Evolutionary conservation across 306 rosid genomes (phyloP).

Genomic region (Nissolia schottii): DNA sequence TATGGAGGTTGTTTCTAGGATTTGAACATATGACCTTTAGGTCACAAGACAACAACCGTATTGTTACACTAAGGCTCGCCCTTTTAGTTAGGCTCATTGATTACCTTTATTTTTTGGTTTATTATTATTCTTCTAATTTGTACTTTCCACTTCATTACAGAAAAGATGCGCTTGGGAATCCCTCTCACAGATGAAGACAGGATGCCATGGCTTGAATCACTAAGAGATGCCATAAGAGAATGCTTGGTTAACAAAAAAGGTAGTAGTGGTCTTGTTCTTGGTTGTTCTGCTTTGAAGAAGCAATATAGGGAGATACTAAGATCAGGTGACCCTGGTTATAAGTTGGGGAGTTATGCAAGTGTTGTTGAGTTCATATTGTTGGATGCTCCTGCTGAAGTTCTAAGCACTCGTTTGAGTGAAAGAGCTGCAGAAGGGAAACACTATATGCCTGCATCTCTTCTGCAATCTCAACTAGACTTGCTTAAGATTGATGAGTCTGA

Average conservation of each 20-base stretch:
- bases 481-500: conserved; percentile 64
- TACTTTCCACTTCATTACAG: conserved; percentile 32
- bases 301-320: conserved; percentile 66
- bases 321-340: conserved; percentile 60
- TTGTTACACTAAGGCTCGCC: no score
- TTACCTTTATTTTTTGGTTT: background rate
- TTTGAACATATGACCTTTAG: no score
- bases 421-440: conserved; percentile 77
- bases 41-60: no score
- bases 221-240: conserved; percentile 36
- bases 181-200: conserved; percentile 80
- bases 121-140: background rate
- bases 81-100: no score
- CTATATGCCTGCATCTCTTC: conserved; percentile 79
- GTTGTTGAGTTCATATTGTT: conserved; percentile 58
- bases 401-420: conserved; percentile 44
- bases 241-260: conserved; percentile 20
- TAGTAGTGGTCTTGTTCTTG: conserved; percentile 51
- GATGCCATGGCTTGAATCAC: conserved; percentile 77
- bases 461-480: conserved; percentile 73
- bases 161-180: conserved; percentile 67
- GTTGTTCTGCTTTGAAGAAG: conserved; percentile 79
- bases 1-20: no score
- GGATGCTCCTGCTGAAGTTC: conserved; percentile 64
- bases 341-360: conserved; percentile 34